A percentile compares a stretch with the other conserved stretches of the same genome.
Evolutionary conservation across 1,284 basidiomycete species (phyloP).

Genomic region (Veloboletus limbatus): DNA sequence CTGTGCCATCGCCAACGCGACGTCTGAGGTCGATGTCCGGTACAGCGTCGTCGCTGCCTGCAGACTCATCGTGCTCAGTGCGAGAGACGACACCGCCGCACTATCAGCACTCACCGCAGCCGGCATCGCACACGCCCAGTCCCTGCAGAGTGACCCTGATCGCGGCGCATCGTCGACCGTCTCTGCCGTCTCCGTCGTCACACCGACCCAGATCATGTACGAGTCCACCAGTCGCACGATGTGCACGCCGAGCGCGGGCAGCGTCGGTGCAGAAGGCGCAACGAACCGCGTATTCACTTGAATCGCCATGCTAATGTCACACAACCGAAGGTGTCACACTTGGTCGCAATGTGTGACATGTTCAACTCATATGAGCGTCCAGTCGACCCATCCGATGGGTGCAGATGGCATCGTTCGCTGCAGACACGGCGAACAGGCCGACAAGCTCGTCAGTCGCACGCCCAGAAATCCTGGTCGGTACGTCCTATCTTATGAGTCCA

Average conservation of each 20-base stretch:
- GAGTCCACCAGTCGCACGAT: constrained; percentile 68
- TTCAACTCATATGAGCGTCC: too few relatives aligned
- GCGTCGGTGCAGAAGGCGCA: constrained; percentile 41
- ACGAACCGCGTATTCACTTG: constrained; percentile 46
- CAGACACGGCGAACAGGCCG: constrained; percentile 25
- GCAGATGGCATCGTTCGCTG: constrained; percentile 33
- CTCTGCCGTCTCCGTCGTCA: constrained; percentile 46
- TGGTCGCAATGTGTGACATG: too few relatives aligned
- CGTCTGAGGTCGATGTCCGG: constrained; percentile 61
- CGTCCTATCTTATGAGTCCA: constrained; percentile 5
- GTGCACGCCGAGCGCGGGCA: constrained; percentile 66
- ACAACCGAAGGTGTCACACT: too few relatives aligned
- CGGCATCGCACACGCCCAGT: constrained; percentile 88
- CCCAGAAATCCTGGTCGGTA: constrained; percentile 34
- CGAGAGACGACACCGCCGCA: neutral
- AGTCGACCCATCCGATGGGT: constrained; percentile 23
- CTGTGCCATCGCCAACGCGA: constrained; percentile 71
- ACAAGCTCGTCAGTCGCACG: constrained; percentile 27
- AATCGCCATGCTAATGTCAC: too few relatives aligned
- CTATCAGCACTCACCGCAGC: constrained; percentile 21
- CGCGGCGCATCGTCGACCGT: constrained; percentile 47
- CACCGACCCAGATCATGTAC: constrained; percentile 81
- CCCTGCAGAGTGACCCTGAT: constrained; percentile 59
- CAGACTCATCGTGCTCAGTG: neutral
- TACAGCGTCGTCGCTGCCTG: constrained; percentile 61